Conservation (phyloP, 495 filamentous ascomycete genomes). For the Trichocladium uniseriatum region DNA sequence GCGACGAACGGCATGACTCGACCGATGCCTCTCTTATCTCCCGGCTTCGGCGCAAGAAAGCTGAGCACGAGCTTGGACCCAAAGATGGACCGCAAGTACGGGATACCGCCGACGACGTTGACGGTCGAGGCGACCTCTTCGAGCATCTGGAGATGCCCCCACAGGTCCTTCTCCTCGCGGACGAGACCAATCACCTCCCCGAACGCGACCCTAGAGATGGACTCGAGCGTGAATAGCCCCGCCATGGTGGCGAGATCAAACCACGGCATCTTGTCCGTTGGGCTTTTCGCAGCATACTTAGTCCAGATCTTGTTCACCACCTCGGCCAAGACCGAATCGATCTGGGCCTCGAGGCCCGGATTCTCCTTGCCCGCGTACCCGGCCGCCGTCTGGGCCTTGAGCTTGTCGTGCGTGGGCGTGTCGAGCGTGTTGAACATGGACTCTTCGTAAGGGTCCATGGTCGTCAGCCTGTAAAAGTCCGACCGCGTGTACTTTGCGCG, state of each 20-base stretch:
- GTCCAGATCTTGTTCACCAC: slow-evolving; percentile 33
- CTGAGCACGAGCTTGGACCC: slow-evolving; percentile 38
- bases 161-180: slow-evolving; percentile 37
- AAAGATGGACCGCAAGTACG: slow-evolving; percentile 23
- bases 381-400: slow-evolving; percentile 29
- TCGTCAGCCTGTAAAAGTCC: slow-evolving; percentile 23
- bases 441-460: slow-evolving; percentile 30
- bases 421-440: slow-evolving; percentile 33
- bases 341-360: slow-evolving; percentile 32
- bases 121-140: slow-evolving; percentile 26
- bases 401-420: slow-evolving; percentile 30
- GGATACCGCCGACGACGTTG: slow-evolving; percentile 21
- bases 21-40: slow-evolving; percentile 38
- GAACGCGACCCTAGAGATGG: slow-evolving; percentile 41
- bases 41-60: slow-evolving; percentile 45
- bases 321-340: slow-evolving; percentile 35
- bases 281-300: slow-evolving; percentile 22
- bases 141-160: slow-evolving; percentile 36
- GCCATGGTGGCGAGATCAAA: slow-evolving; percentile 38
- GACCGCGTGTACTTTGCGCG: slow-evolving; percentile 28
- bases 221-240: slow-evolving; percentile 44
- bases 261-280: too few species aligned
- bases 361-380: slow-evolving; percentile 46
- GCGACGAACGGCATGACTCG: slow-evolving; percentile 30
- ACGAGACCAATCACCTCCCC: slow-evolving; percentile 45